Evolutionary conservation across 306 rosid species (phyloP).

Genomic region (Quercus engelmannii): DNA sequence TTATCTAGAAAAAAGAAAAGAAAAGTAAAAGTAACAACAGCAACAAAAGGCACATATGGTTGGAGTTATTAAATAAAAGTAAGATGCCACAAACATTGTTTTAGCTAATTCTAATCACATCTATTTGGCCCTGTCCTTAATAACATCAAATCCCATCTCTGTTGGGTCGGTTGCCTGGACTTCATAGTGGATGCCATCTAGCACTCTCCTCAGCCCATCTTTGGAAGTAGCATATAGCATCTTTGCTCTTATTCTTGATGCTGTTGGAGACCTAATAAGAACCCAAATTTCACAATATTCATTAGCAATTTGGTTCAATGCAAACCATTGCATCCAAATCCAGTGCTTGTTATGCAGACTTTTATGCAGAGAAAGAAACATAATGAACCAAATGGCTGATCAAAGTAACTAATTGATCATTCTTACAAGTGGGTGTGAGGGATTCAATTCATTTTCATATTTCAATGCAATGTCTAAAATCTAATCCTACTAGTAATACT

Average conservation of each 20-base stretch:
- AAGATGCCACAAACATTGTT: constrained; percentile 22
- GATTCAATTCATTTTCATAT: not conserved
- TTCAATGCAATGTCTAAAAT: not conserved
- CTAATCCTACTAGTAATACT: no score
- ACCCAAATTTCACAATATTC: not conserved
- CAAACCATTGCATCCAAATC: not conserved
- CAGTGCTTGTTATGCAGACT: not conserved
- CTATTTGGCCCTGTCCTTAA: constrained; percentile 57
- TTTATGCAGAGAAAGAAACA: no score
- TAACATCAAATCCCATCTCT: constrained; percentile 94
- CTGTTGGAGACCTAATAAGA: constrained; percentile 78
- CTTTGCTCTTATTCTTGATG: constrained; percentile 93
- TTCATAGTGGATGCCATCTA: constrained; percentile 90
- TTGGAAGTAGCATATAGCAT: constrained; percentile 94
- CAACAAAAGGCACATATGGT: constrained; percentile 9
- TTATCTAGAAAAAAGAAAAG: constrained; percentile 13
- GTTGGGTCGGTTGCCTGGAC: constrained; percentile 95
- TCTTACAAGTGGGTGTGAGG: no score
- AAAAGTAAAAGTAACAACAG: constrained; percentile 1
- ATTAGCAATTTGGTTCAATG: not conserved
- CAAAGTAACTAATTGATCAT: no score
- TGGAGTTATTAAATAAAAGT: constrained; percentile 34
- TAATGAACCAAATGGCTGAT: no score
- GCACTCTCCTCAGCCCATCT: constrained; percentile 86
- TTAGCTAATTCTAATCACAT: constrained; percentile 6